Evolutionary conservation across 2,329 filamentous ascomycete species (phyloP), one percentile per base, ranked within the genome.

Genomic region (Alternaria rosae): DNA sequence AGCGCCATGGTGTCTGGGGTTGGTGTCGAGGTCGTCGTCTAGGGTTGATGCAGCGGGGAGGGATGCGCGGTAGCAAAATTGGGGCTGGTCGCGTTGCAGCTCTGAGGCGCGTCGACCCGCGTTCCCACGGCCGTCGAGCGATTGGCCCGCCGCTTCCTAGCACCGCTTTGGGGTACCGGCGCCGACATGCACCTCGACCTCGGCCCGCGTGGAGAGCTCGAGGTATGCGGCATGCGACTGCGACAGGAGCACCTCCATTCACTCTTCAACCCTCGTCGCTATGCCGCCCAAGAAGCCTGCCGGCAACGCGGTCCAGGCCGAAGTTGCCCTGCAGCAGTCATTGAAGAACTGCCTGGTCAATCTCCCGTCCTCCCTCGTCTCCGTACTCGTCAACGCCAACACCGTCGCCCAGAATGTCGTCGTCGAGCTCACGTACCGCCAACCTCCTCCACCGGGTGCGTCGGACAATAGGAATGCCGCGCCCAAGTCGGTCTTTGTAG

Each of bases 261-360:
- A 51, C 47, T 50, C 61, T 51, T 54, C 50, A 32, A 47, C 55
- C 53, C 61, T 45, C 45, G 55, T 41, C 61, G 63, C 13, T 54
- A 79, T 80, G 77, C 74, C 77, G 52, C 71, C 71, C 44, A 84
- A 81, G 73, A 85, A 84, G 77, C 78, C 84, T 54, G 65, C 75
- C 12, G 74, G 69, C 42, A 75, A 76, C 41, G 76, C 91, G 44
- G 89, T 90, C 32, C 86, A 91, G 64, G 93, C 93, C 61, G 94
- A 97, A 82, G 86, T 98, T 69, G 91, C 91, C 57, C 86, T 98
- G 63, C 88, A 93, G 50, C 92, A 94, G 70, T 79, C 74, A 17
- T 86, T 98, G 62, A 96, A 97, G 84, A 98, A 91, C 79, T 99
- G 95, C 81, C 86, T 99, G 54, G 92, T 97, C 78, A 98, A 98